A percentile compares a stretch with the other conserved stretches of the same genome.
Evolutionary conservation across 352 stramenopile species (phyloP).

Genomic region (Elongisporangium anandrum): DNA sequence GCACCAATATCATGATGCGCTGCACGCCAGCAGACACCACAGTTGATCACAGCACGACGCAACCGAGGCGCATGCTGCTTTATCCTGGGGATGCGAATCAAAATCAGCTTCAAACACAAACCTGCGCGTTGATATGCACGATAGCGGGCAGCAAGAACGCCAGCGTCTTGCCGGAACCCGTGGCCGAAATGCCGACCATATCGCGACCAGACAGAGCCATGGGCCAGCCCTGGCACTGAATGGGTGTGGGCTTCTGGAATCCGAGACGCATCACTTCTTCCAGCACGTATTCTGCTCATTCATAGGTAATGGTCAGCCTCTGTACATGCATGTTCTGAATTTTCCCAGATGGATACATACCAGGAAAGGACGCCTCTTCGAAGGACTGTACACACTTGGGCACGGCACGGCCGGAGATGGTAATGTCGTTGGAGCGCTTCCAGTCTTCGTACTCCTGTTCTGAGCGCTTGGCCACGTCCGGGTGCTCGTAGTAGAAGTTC

Average conservation of each 20-base stretch:
- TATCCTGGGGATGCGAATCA: neutral
- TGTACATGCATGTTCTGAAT: neutral
- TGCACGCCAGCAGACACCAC: neutral
- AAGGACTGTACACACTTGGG: slow-evolving; percentile 97
- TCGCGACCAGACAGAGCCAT: slow-evolving; percentile 98
- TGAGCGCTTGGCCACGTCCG: slow-evolving; percentile 91
- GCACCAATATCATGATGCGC: too few species aligned
- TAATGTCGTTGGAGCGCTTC: slow-evolving; percentile 93
- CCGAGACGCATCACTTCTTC: slow-evolving; percentile 96
- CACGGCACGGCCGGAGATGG: slow-evolving; percentile 93
- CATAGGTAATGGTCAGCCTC: neutral
- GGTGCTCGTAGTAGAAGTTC: slow-evolving; percentile 99
- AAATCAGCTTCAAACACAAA: slow-evolving; percentile 62
- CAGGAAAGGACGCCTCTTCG: slow-evolving; percentile 89
- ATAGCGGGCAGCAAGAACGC: slow-evolving; percentile 99
- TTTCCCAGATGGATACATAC: slow-evolving; percentile 11
- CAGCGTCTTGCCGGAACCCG: slow-evolving; percentile 96
- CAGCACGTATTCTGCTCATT: slow-evolving; percentile 91
- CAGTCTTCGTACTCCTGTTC: slow-evolving; percentile 90
- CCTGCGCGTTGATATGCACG: slow-evolving; percentile 99
- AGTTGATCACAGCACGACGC: neutral
- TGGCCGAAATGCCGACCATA: slow-evolving; percentile 98
- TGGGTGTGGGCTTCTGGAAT: slow-evolving; percentile 93
- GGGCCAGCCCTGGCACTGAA: slow-evolving; percentile 96
- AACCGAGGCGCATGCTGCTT: neutral